These are phyloP conservation scores for Bolboschoenus planiculmis DNA, from an alignment of 176 grass and related monocot genomes.

Conservation along the genomic window DNA sequence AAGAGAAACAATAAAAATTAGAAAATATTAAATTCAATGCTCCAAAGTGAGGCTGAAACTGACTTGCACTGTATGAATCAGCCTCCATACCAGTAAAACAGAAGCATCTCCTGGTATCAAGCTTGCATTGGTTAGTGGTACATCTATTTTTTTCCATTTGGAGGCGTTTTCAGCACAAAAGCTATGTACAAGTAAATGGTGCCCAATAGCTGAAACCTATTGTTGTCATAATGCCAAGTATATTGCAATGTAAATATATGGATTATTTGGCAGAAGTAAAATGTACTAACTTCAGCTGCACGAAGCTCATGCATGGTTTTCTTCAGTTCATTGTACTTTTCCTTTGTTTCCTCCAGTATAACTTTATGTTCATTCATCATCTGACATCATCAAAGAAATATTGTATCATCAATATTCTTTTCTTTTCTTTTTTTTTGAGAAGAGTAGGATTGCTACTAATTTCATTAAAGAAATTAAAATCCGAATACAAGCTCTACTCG, in stretches of 20 bases:
- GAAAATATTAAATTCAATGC: too few relatives aligned
- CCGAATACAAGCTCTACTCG: not conserved
- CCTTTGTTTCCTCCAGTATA: conserved; percentile 81
- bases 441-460: not conserved
- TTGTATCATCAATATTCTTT: not conserved
- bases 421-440: not conserved
- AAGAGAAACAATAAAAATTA: not conserved
- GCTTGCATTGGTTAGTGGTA: not conserved
- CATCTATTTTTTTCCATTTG: not conserved
- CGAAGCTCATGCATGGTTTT: conserved; percentile 82
- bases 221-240: not conserved
- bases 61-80: not conserved
- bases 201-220: not conserved
- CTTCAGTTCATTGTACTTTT: conserved; percentile 68
- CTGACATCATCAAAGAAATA: conserved; percentile 35
- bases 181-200: not conserved
- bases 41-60: too few relatives aligned
- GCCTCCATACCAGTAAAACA: not conserved
- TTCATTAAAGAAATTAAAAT: not conserved
- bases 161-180: not conserved
- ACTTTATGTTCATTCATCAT: conserved; percentile 73
- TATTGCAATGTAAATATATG: conserved; percentile 20
- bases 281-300: conserved; percentile 49
- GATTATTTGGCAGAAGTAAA: not conserved
- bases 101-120: not conserved